Conservation (phyloP, 2,329 filamentous ascomycete species). For the Scedosporium boydii region DNA sequence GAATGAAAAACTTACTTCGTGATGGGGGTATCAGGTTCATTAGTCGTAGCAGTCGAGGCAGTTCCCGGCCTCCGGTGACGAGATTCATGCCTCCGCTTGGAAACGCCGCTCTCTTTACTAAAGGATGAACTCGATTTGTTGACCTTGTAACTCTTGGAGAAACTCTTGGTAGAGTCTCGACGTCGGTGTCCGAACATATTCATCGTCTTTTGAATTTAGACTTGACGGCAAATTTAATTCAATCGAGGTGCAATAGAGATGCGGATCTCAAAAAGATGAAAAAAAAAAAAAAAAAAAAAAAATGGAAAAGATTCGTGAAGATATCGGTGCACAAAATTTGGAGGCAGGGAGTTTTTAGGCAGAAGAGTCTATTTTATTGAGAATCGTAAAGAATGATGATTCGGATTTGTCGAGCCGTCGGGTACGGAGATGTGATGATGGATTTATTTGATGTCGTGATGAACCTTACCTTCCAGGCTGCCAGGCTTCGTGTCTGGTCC, state of each 20-base stretch:
- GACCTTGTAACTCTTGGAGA: conserved; percentile 6
- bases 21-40: conserved; percentile 5
- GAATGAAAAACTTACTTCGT: neutral
- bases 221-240: neutral
- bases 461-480: conserved; percentile 7
- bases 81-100: conserved; percentile 4
- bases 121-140: conserved; percentile 8
- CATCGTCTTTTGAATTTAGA: neutral
- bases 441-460: neutral
- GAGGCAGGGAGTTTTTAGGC: neutral
- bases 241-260: neutral
- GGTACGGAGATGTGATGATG: neutral
- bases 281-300: neutral
- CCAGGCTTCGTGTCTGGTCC: conserved; percentile 6
- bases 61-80: conserved; percentile 1
- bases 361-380: neutral
- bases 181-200: conserved; percentile 5
- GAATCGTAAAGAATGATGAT: neutral
- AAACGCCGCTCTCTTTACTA: conserved; percentile 6
- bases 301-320: neutral
- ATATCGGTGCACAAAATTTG: neutral
- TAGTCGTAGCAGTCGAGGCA: neutral
- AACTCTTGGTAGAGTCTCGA: conserved; percentile 4
- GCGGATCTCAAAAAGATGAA: neutral
- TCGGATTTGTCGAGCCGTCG: neutral